Evolutionary conservation across 768 basidiomycete species (phyloP).

Genomic region (Naematelia encephala): DNA sequence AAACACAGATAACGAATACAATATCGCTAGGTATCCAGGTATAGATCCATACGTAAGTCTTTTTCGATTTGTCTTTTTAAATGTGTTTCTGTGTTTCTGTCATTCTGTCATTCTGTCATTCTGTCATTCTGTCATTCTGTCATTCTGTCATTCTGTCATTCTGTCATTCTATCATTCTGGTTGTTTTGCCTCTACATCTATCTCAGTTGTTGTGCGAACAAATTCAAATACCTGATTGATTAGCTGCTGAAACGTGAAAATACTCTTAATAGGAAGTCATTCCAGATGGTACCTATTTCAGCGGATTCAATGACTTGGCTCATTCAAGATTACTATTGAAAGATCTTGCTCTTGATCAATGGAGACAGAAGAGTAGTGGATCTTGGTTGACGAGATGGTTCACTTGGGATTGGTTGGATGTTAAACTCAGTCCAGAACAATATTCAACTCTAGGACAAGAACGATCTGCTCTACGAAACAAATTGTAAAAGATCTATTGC

Average conservation of each 20-base stretch:
- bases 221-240: too few relatives aligned
- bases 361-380: slow-evolving; percentile 11
- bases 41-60: not conserved
- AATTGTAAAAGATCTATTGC: not conserved
- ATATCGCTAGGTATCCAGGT: not conserved
- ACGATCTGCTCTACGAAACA: not conserved
- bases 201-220: not conserved
- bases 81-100: not conserved
- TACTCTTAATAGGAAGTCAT: slow-evolving; percentile 12
- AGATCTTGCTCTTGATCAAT: slow-evolving; percentile 11
- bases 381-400: slow-evolving; percentile 10
- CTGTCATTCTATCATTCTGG: not conserved
- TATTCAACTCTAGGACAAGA: slow-evolving; percentile 6
- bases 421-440: slow-evolving; percentile 8
- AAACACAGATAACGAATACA: not conserved
- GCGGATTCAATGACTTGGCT: slow-evolving; percentile 11
- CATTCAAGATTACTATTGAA: slow-evolving; percentile 3
- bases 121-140: too few relatives aligned
- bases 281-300: slow-evolving; percentile 9
- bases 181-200: not conserved
- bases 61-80: not conserved
- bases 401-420: slow-evolving; percentile 8
- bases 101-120: not conserved
- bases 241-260: too few relatives aligned
- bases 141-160: too few relatives aligned